These are phyloP conservation scores for Ensete ventricosum DNA, from an alignment of 176 grass and related monocot genomes.

Conservation along the genomic window DNA sequence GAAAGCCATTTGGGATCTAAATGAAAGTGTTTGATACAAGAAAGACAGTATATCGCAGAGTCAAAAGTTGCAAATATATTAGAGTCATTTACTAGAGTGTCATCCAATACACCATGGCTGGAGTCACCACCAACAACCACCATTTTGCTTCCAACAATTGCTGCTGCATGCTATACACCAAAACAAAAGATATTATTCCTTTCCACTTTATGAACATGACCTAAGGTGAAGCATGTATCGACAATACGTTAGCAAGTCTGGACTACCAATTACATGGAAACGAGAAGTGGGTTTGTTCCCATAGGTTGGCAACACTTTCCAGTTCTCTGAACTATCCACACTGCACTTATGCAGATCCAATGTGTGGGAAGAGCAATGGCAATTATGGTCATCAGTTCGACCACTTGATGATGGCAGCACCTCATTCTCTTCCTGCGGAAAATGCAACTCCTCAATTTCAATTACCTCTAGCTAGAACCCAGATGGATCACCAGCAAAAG, in stretches of 20 bases:
- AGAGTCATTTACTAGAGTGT: constrained; percentile 52
- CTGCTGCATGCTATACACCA: constrained; percentile 77
- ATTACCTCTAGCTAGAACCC: neutral
- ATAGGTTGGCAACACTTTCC: constrained; percentile 59
- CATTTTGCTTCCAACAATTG: constrained; percentile 92
- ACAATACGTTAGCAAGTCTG: neutral
- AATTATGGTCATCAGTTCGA: constrained; percentile 42
- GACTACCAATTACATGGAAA: constrained; percentile 59
- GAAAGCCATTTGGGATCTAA: neutral
- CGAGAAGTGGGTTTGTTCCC: constrained; percentile 66
- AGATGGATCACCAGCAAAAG: constrained; percentile 22
- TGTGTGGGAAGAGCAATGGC: constrained; percentile 48
- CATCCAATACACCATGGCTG: constrained; percentile 63
- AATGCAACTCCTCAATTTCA: constrained; percentile 14
- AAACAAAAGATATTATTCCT: constrained; percentile 9
- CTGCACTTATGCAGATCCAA: constrained; percentile 44
- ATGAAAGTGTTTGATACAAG: neutral
- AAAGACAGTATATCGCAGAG: neutral
- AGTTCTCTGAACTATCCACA: constrained; percentile 73
- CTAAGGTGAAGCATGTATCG: neutral
- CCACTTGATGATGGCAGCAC: constrained; percentile 60
- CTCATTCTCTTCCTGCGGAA: constrained; percentile 62
- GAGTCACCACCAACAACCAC: constrained; percentile 79
- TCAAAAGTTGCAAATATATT: neutral
- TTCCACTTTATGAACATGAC: constrained; percentile 15